These are phyloP conservation scores for Effrenium voratum DNA, from an alignment of 73 alveolate species.

Conservation along the genomic window DNA sequence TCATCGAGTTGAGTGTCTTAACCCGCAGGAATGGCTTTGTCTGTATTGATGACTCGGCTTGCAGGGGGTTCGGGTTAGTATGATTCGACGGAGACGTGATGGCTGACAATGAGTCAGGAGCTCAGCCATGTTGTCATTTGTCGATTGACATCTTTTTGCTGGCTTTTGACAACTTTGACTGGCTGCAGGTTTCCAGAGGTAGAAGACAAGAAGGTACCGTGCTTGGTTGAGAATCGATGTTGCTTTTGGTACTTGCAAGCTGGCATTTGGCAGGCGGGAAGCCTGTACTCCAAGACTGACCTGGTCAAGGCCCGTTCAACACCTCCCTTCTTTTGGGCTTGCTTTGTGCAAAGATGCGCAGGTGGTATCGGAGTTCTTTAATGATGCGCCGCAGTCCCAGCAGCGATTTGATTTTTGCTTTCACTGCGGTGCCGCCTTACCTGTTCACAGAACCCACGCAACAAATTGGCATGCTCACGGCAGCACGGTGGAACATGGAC, in stretches of 20 bases:
- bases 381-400: constrained; percentile 51
- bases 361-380: constrained; percentile 76
- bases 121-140: too few species aligned
- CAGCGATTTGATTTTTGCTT: too few species aligned
- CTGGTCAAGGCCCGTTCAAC: constrained; percentile 2
- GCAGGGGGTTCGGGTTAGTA: too few species aligned
- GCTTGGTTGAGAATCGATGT: too few species aligned
- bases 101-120: too few species aligned
- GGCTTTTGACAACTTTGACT: background rate
- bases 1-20: too few species aligned
- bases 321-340: background rate
- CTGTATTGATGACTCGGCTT: too few species aligned
- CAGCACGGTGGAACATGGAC: background rate
- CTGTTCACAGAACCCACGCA: background rate
- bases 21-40: too few species aligned
- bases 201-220: constrained; percentile 44
- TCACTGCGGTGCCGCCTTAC: background rate
- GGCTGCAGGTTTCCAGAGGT: constrained; percentile 44
- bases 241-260: background rate
- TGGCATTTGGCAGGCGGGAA: constrained; percentile 38
- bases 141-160: too few species aligned
- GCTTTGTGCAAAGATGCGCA: background rate
- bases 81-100: too few species aligned
- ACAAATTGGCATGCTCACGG: background rate
- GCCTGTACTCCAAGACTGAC: constrained; percentile 83